These are phyloP conservation scores for Capronia americana DNA, from an alignment of 2,329 filamentous ascomycete genomes.

Conservation along the genomic window DNA sequence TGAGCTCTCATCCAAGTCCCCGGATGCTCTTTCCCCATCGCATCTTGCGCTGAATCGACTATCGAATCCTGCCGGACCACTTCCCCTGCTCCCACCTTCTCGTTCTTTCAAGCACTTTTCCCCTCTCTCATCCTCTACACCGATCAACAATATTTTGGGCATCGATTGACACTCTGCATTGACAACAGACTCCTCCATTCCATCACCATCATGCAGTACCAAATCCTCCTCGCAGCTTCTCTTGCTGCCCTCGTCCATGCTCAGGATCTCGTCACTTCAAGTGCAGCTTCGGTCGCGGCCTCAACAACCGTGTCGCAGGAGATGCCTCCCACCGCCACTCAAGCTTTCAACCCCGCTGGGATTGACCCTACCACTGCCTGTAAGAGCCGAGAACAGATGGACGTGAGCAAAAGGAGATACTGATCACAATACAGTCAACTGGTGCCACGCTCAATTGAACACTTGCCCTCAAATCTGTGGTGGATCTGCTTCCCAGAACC, in stretches of 20 bases:
- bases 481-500: conserved; percentile 57
- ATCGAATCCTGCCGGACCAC: conserved; percentile 18
- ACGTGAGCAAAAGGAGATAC: conserved; percentile 10
- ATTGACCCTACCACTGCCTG: conserved; percentile 32
- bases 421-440: conserved; percentile 49
- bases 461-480: conserved; percentile 67
- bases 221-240: conserved; percentile 35
- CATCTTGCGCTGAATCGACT: conserved; percentile 12
- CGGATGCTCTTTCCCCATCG: conserved; percentile 14
- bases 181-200: conserved; percentile 25
- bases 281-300: conserved; percentile 38
- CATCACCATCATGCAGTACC: conserved; percentile 37
- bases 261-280: conserved; percentile 36
- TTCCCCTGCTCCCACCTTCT: conserved; percentile 19
- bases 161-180: conserved; percentile 34
- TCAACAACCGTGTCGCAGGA: conserved; percentile 38
- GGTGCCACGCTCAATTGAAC: conserved; percentile 66
- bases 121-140: conserved; percentile 22
- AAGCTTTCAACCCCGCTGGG: conserved; percentile 33
- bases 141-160: conserved; percentile 28
- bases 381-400: conserved; percentile 26
- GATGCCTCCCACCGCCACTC: conserved; percentile 38
- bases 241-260: conserved; percentile 33
- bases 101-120: conserved; percentile 15
- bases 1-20: conserved; percentile 2